Evolutionary conservation across 805 yeast species (phyloP), one percentile per base, ranked within the genome.

Genomic region (Blastobotrys robertii): DNA sequence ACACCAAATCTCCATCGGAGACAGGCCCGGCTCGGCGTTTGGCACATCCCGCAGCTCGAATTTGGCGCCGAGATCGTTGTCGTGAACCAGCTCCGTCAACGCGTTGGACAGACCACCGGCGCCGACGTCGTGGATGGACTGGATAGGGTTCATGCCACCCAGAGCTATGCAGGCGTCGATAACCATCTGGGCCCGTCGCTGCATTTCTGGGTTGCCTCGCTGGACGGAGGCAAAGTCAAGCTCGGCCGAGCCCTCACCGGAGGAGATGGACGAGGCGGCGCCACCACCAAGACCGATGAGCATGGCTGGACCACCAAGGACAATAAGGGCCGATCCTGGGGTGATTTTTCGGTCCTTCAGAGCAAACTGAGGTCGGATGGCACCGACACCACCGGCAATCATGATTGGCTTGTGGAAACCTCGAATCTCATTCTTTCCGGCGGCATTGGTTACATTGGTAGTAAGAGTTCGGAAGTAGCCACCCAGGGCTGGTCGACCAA

Each of bases 1-100:
- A 76, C 99, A 92, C 99, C 99, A 92, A 50, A 92, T 86, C 69
- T 92, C 98, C 95, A 92, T 85, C 44, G 99, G 97, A 4, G 97
- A 90, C 97, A 92, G 86, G 45, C 97, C 94, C 39, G 95, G 94
- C 64, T 92, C 99, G 51, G 87, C 74, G 31, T 87, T 81, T 44
- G 94, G 76, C 44, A 92, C 81, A 44, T 88, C 83, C 66, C 99
- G 79, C 51, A 92, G 73, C 64, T 92, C 96, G 50, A 92, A 92
- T 50, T 63, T 72, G 25, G 96, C 99, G 62, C 99, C 99, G 49
- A 92, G 73, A 51, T 84, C 92, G 62, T 92, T 92, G 63, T 92
- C 99, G 59, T 92, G 97, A 19, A 92, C 98, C 51, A 92, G 73
- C 67, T 92, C 99, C 8, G 99, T 97, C 54, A 92, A 70, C 7